These are phyloP conservation scores for Graphiopsis chlorocephala DNA, from an alignment of 2,329 filamentous ascomycete genomes.

Conservation along the genomic window DNA sequence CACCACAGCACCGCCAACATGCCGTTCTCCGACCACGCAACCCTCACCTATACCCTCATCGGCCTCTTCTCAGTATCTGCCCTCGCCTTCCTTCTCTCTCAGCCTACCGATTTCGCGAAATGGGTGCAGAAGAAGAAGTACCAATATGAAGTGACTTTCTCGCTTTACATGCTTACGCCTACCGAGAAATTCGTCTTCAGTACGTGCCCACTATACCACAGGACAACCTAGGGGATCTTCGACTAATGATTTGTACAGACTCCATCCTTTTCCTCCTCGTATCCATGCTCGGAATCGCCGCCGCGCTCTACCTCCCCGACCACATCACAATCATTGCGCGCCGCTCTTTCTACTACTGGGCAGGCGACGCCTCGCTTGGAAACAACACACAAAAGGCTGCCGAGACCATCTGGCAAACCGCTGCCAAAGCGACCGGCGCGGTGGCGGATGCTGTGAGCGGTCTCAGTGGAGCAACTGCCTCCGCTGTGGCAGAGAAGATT, in stretches of 20 bases:
- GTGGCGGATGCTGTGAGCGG: conserved; percentile 24
- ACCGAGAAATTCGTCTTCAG: conserved; percentile 97
- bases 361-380: conserved; percentile 58
- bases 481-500: not conserved
- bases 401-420: conserved; percentile 21
- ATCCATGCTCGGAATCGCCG: conserved; percentile 80
- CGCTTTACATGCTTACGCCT: conserved; percentile 94
- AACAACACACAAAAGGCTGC: conserved; percentile 20
- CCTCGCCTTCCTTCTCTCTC: conserved; percentile 43
- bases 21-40: conserved; percentile 16
- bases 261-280: conserved; percentile 87
- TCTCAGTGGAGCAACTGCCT: conserved; percentile 3
- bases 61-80: conserved; percentile 35
- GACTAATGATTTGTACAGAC: conserved; percentile 54
- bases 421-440: conserved; percentile 21
- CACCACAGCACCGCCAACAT: conserved; percentile 7
- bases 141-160: conserved; percentile 96
- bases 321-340: conserved; percentile 79
- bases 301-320: conserved; percentile 88
- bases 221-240: not conserved
- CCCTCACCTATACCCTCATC: conserved; percentile 31
- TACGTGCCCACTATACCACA: conserved; percentile 49
- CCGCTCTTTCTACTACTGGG: conserved; percentile 92
- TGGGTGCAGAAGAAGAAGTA: conserved; percentile 96
- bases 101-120: conserved; percentile 60